These are phyloP conservation scores for Talaromyces funiculosus DNA, from an alignment of 2,329 filamentous ascomycete genomes.

Conservation along the genomic window DNA sequence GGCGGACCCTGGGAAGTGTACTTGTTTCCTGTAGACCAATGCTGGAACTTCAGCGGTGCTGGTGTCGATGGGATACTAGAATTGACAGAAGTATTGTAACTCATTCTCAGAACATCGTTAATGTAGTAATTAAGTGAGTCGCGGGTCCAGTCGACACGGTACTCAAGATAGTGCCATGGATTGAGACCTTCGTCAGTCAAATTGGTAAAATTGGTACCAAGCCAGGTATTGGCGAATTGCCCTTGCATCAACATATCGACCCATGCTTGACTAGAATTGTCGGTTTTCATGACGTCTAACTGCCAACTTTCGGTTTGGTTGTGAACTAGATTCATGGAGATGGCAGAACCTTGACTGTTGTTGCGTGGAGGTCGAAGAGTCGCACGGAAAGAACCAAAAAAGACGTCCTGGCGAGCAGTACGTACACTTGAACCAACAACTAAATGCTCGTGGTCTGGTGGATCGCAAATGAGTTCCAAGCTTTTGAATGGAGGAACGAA, in stretches of 20 bases:
- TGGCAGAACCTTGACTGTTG: slow-evolving; percentile 35
- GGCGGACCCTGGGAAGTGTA: slow-evolving; percentile 45
- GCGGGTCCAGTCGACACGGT: slow-evolving; percentile 45
- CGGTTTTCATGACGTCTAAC: slow-evolving; percentile 43
- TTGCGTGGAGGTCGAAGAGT: slow-evolving; percentile 37
- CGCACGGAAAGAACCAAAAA: slow-evolving; percentile 44
- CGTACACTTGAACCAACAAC: slow-evolving; percentile 42
- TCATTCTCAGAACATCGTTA: slow-evolving; percentile 32
- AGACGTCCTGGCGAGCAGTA: slow-evolving; percentile 42
- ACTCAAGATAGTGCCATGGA: slow-evolving; percentile 44
- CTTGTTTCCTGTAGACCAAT: slow-evolving; percentile 45
- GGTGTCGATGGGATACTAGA: slow-evolving; percentile 37
- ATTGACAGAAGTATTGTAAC: slow-evolving; percentile 28
- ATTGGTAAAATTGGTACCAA: slow-evolving; percentile 41
- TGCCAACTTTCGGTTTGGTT: slow-evolving; percentile 42
- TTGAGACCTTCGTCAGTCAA: slow-evolving; percentile 24
- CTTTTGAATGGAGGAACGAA: slow-evolving; percentile 26
- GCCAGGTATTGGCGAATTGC: slow-evolving; percentile 32
- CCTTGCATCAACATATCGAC: slow-evolving; percentile 35
- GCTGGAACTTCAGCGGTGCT: slow-evolving; percentile 40
- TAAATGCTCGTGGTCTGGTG: slow-evolving; percentile 29
- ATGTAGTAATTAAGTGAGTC: slow-evolving; percentile 42
- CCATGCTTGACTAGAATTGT: slow-evolving; percentile 34
- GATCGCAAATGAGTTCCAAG: slow-evolving; percentile 9
- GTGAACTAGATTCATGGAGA: slow-evolving; percentile 44